Evolutionary conservation across 1,284 basidiomycete genomes (phyloP).

Genomic region (Ustilago xerochloae): DNA sequence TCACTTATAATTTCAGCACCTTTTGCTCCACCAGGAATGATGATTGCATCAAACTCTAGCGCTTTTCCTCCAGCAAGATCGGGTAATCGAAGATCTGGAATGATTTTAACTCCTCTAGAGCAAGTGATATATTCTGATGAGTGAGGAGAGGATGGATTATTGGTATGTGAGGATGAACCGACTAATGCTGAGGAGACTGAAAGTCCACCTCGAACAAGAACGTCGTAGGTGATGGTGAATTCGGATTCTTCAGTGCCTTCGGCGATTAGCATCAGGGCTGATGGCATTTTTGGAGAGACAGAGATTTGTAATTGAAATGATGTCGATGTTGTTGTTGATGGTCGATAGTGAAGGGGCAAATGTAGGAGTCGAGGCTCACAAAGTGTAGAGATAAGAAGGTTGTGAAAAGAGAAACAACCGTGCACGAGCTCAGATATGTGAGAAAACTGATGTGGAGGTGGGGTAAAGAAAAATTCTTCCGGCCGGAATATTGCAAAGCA

Average conservation of each 20-base stretch:
- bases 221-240: conserved; percentile 62
- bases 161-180: conserved; percentile 29
- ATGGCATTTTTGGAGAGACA: conserved; percentile 3
- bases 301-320: neutral
- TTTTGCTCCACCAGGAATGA: conserved; percentile 83
- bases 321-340: neutral
- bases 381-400: no score
- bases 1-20: conserved; percentile 80
- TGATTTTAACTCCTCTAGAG: conserved; percentile 61
- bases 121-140: conserved; percentile 39
- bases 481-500: no score
- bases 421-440: no score
- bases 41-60: conserved; percentile 76
- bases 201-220: conserved; percentile 61
- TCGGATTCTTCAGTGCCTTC: conserved; percentile 81
- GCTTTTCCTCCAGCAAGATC: conserved; percentile 40
- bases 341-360: neutral
- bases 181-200: conserved; percentile 46
- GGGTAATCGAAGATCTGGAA: conserved; percentile 55
- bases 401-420: no score
- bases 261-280: conserved; percentile 76
- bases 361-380: no score
- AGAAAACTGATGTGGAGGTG: no score
- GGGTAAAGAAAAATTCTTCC: no score
- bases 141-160: conserved; percentile 28